Percentiles rank a stretch among this genome's conserved stretches.
phyloP scores from a whole-genome alignment of 1,284 basidiomycete species.

The Singerocomus inundabilis region DNA sequence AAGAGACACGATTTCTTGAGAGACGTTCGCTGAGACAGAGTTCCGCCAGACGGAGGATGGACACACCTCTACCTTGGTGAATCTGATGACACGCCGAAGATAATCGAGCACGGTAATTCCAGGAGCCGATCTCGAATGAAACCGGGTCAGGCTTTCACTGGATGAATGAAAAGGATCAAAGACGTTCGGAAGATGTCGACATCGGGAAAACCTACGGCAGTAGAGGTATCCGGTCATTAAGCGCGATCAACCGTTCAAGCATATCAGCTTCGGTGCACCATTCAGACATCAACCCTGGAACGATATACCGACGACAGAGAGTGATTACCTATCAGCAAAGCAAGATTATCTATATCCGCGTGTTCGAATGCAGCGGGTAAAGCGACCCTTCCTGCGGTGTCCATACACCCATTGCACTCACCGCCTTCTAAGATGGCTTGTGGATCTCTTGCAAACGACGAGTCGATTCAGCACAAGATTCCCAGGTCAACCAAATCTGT shows the following conservation, averaged over 20 bases:
- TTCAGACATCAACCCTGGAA: constrained; percentile 19
- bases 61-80: constrained; percentile 88
- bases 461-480: not conserved
- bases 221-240: constrained; percentile 91
- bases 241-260: constrained; percentile 86
- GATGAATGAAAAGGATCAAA: constrained; percentile 28
- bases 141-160: constrained; percentile 84
- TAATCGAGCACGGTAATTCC: constrained; percentile 86
- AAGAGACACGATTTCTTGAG: constrained; percentile 81
- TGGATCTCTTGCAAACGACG: constrained; percentile 9
- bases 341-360: constrained; percentile 76
- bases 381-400: constrained; percentile 70
- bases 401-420: constrained; percentile 71
- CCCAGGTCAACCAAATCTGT: constrained; percentile 15
- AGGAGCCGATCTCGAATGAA: constrained; percentile 89
- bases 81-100: constrained; percentile 85
- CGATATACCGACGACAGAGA: constrained; percentile 11
- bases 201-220: constrained; percentile 57
- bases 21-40: constrained; percentile 5
- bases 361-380: constrained; percentile 74
- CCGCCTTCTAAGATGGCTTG: constrained; percentile 25
- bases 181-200: constrained; percentile 8
- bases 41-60: not conserved
- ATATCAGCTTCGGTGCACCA: constrained; percentile 69
- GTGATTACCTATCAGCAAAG: constrained; percentile 76